Conservation (phyloP, 2,329 filamentous ascomycete genomes). For the Bipolaris zeicola region DNA sequence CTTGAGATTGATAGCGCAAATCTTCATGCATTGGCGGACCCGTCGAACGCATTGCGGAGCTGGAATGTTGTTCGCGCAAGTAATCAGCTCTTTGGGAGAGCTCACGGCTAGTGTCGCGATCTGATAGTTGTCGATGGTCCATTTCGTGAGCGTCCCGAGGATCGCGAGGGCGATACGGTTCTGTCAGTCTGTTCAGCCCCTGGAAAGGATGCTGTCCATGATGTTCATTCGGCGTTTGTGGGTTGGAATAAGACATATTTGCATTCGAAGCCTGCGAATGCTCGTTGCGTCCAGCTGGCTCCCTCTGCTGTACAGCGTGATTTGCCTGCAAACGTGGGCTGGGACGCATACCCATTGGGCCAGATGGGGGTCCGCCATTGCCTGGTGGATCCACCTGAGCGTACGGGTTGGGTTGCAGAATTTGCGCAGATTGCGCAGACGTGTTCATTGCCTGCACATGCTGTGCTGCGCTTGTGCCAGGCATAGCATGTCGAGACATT, state of each 20-base stretch:
- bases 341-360: conserved; percentile 45
- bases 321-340: conserved; percentile 43
- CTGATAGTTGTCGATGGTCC: conserved; percentile 34
- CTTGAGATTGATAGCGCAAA: conserved; percentile 36
- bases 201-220: conserved; percentile 33
- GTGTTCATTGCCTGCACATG: conserved; percentile 26
- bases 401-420: conserved; percentile 47
- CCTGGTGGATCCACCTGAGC: conserved; percentile 45
- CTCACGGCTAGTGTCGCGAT: conserved; percentile 43
- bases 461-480: conserved; percentile 26
- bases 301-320: conserved; percentile 37
- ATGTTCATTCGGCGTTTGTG: conserved; percentile 42
- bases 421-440: conserved; percentile 35
- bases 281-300: conserved; percentile 39
- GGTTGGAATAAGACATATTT: conserved; percentile 39
- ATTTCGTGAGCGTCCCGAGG: conserved; percentile 38
- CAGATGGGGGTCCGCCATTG: conserved; percentile 32
- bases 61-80: conserved; percentile 40
- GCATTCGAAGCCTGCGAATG: conserved; percentile 41
- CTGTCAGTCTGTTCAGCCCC: conserved; percentile 28
- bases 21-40: conserved; percentile 35
- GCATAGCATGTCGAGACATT: conserved; percentile 32
- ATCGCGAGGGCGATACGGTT: conserved; percentile 39
- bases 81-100: conserved; percentile 38
- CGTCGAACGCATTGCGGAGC: conserved; percentile 26